A percentile compares a stretch with the other conserved stretches of the same genome.
Conservation (phyloP, 371 early-diverging fungal genomes). For the Mortierella sp. region DNA sequence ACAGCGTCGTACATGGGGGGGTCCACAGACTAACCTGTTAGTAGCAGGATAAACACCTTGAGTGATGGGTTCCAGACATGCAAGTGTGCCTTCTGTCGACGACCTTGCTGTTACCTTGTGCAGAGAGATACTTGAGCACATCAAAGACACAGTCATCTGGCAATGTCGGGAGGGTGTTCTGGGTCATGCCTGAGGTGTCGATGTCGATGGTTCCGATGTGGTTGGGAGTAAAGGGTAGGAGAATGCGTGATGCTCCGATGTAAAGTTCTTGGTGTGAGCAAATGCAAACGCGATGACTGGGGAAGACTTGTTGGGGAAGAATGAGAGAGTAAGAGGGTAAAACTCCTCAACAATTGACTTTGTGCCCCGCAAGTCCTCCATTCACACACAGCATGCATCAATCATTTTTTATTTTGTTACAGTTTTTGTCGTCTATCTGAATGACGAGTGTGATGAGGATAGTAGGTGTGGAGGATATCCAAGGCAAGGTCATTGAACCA, state of each 20-base stretch:
- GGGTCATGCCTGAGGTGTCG: neutral
- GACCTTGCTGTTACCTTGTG: slow-evolving; percentile 20
- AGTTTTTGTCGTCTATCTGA: too few relatives aligned
- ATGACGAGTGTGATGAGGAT: neutral
- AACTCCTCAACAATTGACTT: too few relatives aligned
- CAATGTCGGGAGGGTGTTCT: slow-evolving; percentile 7
- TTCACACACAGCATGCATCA: too few relatives aligned
- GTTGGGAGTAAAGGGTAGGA: neutral
- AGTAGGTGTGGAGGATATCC: slow-evolving; percentile 44
- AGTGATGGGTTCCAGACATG: too few relatives aligned
- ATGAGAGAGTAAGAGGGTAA: too few relatives aligned
- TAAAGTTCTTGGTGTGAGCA: too few relatives aligned
- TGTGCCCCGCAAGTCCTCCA: too few relatives aligned
- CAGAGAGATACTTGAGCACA: slow-evolving; percentile 38
- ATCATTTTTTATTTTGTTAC: too few relatives aligned
- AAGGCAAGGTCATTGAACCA: slow-evolving; percentile 16
- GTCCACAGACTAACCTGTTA: too few relatives aligned
- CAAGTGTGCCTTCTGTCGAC: too few relatives aligned
- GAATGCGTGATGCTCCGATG: neutral
- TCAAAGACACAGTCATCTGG: slow-evolving; percentile 49
- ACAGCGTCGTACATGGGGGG: neutral
- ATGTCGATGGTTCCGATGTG: neutral
- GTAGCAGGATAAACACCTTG: neutral
- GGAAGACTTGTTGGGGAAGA: too few relatives aligned
- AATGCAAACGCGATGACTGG: slow-evolving; percentile 2